Evolutionary conservation across 2,329 filamentous ascomycete genomes (phyloP), one percentile per base, ranked within the genome.

Genomic region (Botrytis tulipae): DNA sequence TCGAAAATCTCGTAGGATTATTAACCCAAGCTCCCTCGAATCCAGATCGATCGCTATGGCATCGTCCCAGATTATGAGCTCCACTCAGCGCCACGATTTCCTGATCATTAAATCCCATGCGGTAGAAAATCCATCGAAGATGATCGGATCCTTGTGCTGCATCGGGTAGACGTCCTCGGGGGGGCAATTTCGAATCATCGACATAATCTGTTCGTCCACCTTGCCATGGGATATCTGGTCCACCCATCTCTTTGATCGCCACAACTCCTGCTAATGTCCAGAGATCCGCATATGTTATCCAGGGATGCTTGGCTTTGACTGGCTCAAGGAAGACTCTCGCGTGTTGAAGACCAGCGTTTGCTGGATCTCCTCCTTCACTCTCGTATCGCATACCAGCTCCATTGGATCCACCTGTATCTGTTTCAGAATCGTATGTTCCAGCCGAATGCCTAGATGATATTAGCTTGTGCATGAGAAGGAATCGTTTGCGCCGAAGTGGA

Each of bases 331-430:
- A 91, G 42, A 87, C 86, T 25, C 89, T 87, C 35, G 88, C 89
- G 79, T 90, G 85, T 77, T 91, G 87, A 16, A 91, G 85, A 29
- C 89, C 89, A 6, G 89, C 88, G 81, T 91, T 91, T 73, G 89
- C 87, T 7, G 89, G 88, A 79, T 91, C 89, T 74, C 88, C 89
- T 74, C 88, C 88, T 82, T 91, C 89, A 37, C 84, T 82, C 82
- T 90, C 88, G 79, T 90, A 91, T 48, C 89, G 85, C 89, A 91
- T 91, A 29, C 88, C 89, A 0, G 89, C 89, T 74, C 89, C 89
- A 79, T 91, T 91, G 40, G 85, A 88, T 54, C 89, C 89, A 51
- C 89, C 89, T 0, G 89, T 91, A 78, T 89, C 86, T 72, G 87
- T 87, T 72, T 84, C 83, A 44, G 82, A 82, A 78, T 89, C 87